These are phyloP conservation scores for Claviceps sorghi DNA, from an alignment of 2,329 filamentous ascomycete species.

Conservation along the genomic window DNA sequence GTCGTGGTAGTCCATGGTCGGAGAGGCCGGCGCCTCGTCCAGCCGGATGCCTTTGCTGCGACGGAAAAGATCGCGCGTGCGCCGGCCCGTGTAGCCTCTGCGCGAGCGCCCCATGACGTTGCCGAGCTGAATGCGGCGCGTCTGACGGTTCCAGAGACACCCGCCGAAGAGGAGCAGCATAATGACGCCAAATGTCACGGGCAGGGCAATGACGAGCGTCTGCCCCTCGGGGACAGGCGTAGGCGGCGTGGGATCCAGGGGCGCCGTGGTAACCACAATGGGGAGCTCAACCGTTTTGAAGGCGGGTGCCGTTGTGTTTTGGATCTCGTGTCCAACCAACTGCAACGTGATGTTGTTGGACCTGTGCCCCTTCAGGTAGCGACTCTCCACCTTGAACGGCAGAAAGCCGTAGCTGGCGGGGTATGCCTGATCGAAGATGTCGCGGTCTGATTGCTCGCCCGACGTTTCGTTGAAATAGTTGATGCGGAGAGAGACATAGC, in stretches of 20 bases:
- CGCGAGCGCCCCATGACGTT: conserved; percentile 35
- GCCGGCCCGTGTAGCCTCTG: conserved; percentile 29
- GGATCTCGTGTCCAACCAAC: conserved; percentile 21
- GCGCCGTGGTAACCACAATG: conserved; percentile 18
- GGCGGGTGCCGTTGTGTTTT: conserved; percentile 19
- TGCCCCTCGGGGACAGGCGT: conserved; percentile 19
- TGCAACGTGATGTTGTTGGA: conserved; percentile 34
- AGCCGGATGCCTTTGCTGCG: conserved; percentile 29
- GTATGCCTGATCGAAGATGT: conserved; percentile 17
- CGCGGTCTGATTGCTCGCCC: conserved; percentile 23
- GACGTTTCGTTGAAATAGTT: conserved; percentile 25
- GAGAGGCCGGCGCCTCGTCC: conserved; percentile 17
- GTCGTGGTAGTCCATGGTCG: conserved; percentile 14
- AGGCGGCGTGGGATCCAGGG: conserved; percentile 23
- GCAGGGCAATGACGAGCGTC: conserved; percentile 38
- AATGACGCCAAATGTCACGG: conserved; percentile 33
- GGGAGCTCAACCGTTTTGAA: conserved; percentile 29
- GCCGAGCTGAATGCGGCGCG: conserved; percentile 34
- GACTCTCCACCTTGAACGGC: conserved; percentile 27
- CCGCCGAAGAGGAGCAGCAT: conserved; percentile 36
- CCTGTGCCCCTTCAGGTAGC: conserved; percentile 9
- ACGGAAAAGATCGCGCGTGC: conserved; percentile 22
- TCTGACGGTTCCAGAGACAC: conserved; percentile 39
- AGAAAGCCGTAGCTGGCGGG: conserved; percentile 32
- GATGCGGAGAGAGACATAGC: conserved; percentile 22